Base-by-base conservation (phyloP, 345 rosid species). In the Lenwebbia sp. region DNA sequence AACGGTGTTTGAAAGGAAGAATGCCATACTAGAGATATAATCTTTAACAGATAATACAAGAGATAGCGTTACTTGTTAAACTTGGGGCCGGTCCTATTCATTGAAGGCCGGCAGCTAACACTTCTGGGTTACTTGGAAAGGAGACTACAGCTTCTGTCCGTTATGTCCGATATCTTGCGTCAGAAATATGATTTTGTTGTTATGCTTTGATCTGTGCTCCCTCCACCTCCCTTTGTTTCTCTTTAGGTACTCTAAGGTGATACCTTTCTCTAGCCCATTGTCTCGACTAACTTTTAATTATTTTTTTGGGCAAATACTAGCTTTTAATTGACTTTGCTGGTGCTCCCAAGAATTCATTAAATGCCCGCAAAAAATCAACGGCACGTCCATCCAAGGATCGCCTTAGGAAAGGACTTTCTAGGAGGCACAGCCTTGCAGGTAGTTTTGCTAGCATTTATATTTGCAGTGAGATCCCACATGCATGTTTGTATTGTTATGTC, bases 361-460 rank as follows among this genome's bases (percentile, higher is more conserved):
- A 87, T 86, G 88, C 87, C 86, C 88, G 23, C 78, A 88, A 54
- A 87, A 89, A 90, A 85, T 65, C 62, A 85, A 65, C 54, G 88
- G 82, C 89, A 65, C 88, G 11, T 28, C 89, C 90, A 49, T 14
- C 56, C 81, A 89, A 86, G 41, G 87, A 75, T 54, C 92, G 88
- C n/a, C 92, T 89, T 92, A 54, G 76, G 33, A 85, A 88, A 76
- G 87, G 51, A 22, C 76, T 87, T 62, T 84, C 93, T 70, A 89
- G 88, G 86, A 94, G 99, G 92, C 92, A 93, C 90, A 97, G 98
- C 92, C 98, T 97, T 89, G 95, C 93, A 90, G 99, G 99, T 97
- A 60, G 50, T 87, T 75, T 84, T 75, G 65, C 85, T 51, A 82
- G 70, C 17, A 89, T 89, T 83, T 85, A 78, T 21, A 84, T 83